Base-by-base conservation (phyloP, 1,139 yeast genomes). In the Scheffersomyces titani region DNA sequence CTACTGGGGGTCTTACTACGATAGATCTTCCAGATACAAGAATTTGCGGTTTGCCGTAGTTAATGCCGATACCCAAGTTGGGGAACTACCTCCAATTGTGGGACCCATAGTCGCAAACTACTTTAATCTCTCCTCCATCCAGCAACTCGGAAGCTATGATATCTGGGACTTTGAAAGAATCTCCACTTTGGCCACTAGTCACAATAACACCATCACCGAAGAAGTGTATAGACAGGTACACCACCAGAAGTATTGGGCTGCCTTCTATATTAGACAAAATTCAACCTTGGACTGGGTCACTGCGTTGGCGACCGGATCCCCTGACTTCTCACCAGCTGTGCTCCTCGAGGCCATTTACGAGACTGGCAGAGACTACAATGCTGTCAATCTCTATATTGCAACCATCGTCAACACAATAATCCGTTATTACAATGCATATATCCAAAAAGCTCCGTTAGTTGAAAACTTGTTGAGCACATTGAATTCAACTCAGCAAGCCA, bases 291-390 rank as follows among this genome's bases (percentile, higher is more conserved):
- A 55, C 5, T 70, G 71, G 64, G 60, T 56, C 51, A 57, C 58
- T 46, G 69, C 72, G 2, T 56, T 71, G 40, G 52, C 55, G 2
- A 20, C 53, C 6, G 67, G 64, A 0, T 58, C 67, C 13, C 51
- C 66, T 18, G 21, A 54, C 5, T 66, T 67, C 51, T 54, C 61
- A 19, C 67, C 72, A 2, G 54, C 65, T 16, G 40, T n/a, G 3
- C 55, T 71, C 18, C 55, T 74, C 57, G 69, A 69, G 49, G 65
- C 67, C 5, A 68, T 70, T 45, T 72, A 67, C 55, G 77, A 73
- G 55, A 70, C 77, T 0, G 78, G 77, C 1, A 60, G 75, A 18
- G 76, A 75, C 56, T 69, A 65, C 57, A 73, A 73, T 58, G 74
- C 74, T 1, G 67, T 73, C 49, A 56, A 62, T 50, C 68, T 69